Conservation (phyloP, 352 stramenopile genomes). For the Phytophthora agathidicida region DNA sequence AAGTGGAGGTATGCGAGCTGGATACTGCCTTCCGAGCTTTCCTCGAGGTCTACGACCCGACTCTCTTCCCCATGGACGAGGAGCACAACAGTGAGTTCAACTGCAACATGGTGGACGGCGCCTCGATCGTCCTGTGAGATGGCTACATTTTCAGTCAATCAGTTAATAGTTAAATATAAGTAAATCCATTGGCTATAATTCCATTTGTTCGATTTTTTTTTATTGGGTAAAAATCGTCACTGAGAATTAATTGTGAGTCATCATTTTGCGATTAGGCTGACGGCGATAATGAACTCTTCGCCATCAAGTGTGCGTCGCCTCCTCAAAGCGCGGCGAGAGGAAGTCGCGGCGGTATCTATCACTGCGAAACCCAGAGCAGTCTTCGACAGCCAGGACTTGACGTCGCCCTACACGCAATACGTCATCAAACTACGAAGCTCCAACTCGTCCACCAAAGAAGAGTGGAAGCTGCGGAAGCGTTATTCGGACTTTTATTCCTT, state of each 20-base stretch:
- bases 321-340: slow-evolving; percentile 23
- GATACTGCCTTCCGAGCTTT: slow-evolving; percentile 30
- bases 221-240: slow-evolving; percentile 15
- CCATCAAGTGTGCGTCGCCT: slow-evolving; percentile 17
- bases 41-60: slow-evolving; percentile 32
- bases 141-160: slow-evolving; percentile 6
- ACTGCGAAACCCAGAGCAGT: slow-evolving; percentile 22
- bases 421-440: slow-evolving; percentile 27
- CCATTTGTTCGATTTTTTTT: background rate
- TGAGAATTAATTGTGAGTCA: too few relatives aligned
- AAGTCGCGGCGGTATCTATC: slow-evolving; percentile 25
- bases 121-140: slow-evolving; percentile 26
- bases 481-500: slow-evolving; percentile 34
- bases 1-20: slow-evolving; percentile 22
- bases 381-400: slow-evolving; percentile 28
- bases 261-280: slow-evolving; percentile 7
- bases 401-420: slow-evolving; percentile 37
- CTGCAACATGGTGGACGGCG: slow-evolving; percentile 5
- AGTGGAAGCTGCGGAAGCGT: slow-evolving; percentile 34
- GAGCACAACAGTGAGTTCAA: background rate
- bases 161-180: slow-evolving; percentile 10
- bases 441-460: slow-evolving; percentile 9
- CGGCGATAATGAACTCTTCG: background rate
- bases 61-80: slow-evolving; percentile 20
- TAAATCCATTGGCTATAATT: slow-evolving; percentile 21